Base-by-base conservation (phyloP, 1,284 basidiomycete species). In the Boletellus dicymbophilus region DNA sequence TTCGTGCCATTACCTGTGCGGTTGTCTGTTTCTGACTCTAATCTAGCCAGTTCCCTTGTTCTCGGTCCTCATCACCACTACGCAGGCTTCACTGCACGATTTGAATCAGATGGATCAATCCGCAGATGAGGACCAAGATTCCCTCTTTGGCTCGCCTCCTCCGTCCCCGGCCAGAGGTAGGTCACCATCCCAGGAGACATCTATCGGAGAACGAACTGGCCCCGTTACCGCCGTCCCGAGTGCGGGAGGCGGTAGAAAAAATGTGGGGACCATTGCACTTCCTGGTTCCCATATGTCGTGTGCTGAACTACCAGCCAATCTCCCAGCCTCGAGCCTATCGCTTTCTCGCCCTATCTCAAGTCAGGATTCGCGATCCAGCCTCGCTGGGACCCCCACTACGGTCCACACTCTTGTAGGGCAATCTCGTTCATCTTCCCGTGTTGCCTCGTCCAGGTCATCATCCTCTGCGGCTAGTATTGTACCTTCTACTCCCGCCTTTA, bases 251-350 rank as follows among this genome's bases (percentile, higher is more conserved):
- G 71, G 71, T 63, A 73, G 70, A 77, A 74, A 89, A 88, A 90
- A 91, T 81, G 88, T 91, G 88, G 88, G 88, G 88, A 86, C 88
- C 87, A 90, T 90, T 90, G 88, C 88, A 90, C 88, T 89, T 88
- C 86, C 87, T 89, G 88, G 88, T 83, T 88, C 86, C 87, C 88
- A 88, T 76, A 67, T 67, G 65, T 76, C 76, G 71, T 75, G 75
- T 85, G 86, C 86, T 90, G 85, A 90, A 90, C 78, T 83, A 75
- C 77, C 85, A 73, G 77, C 82, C 73, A 73, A 79, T 75, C 81
- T 81, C 80, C 72, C 85, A 88, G 85, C 81, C 74, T 55, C 60
- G 57, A 63, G 58, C 44, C 53, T 56, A 57, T 60, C 57, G 46
- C 63, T 67, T 71, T 61, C 53, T n/a, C 44, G 25, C 40, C 44